Base-by-base conservation (phyloP, 495 filamentous ascomycete species). In the Xylaria flabelliformis region DNA sequence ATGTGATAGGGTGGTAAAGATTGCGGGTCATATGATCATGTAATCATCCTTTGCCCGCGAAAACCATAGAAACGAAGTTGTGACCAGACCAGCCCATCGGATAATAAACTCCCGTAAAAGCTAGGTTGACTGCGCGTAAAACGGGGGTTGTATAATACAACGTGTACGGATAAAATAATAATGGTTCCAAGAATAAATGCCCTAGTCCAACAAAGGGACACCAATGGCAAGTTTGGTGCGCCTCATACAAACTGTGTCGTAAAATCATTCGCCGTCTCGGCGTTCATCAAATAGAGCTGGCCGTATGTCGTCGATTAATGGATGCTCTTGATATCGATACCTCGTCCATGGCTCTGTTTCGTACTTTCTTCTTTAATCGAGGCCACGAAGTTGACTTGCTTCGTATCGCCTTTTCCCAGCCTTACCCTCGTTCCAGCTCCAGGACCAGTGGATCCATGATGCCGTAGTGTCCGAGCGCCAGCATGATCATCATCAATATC, bases 321-420 rank as follows among this genome's bases (percentile, higher is more conserved):
- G 64, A 64, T 71, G 41, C 56, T 67, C 65, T 63, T 34, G 21
- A 69, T 42, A 9, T 56, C 63, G 62, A 79, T 70, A 67, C 74
- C 69, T 51, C 73, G 73, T 34, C 75, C 71, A 12, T 75, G 75
- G 51, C 74, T 68, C 58, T 81, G 79, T 42, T 79, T 80, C n/a
- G 71, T 75, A 65, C 80, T 79, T 53, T 77, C 76, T 55, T 74
- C 76, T 50, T 75, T 80, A 15, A 82, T 78, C 32, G 83, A 79
- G 26, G 74, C 78, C 3, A 86, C 83, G 72, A 86, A 85, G 2
- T 83, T 82, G 48, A 86, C 84, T 48, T 85, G 82, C 34, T 83
- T 84, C 36, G 66, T 73, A 68, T 85, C 83, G 17, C 83, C 81
- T 72, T 85, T 85, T 66, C 83, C 81, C 53, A 84, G 75, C 51